Percentiles rank a stretch among this genome's conserved stretches.
These are phyloP conservation scores for Coniochaeta ligniaria DNA, from an alignment of 2,329 filamentous ascomycete genomes.

Conservation along the genomic window DNA sequence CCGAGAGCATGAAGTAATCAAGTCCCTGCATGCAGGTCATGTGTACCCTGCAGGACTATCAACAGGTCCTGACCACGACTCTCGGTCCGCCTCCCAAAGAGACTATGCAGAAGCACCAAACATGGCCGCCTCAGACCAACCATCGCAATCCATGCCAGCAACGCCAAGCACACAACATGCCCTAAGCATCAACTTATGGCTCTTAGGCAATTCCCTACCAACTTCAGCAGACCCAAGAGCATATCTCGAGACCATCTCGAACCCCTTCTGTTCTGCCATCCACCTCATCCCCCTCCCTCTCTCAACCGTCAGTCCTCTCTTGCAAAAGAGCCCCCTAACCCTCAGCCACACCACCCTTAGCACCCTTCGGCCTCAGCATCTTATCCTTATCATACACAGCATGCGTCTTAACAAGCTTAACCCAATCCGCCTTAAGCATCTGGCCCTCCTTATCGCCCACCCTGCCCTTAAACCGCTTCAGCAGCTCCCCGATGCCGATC, in stretches of 20 bases:
- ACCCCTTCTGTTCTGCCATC: background rate
- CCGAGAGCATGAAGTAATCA: background rate
- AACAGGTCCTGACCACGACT: background rate
- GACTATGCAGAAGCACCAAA: background rate
- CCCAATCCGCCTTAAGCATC: slow-evolving; percentile 48
- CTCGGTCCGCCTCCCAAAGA: background rate
- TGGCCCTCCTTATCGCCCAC: slow-evolving; percentile 43
- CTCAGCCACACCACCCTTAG: background rate
- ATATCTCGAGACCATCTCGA: too few species aligned
- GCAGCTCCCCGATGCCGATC: slow-evolving; percentile 36
- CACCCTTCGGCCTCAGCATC: slow-evolving; percentile 28
- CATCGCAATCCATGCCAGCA: background rate
- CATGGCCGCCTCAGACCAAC: background rate
- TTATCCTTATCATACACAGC: slow-evolving; percentile 49
- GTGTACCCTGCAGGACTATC: background rate
- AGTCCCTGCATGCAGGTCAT: background rate
- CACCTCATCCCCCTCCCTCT: too few species aligned
- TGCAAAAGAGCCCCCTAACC: background rate
- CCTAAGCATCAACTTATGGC: background rate
- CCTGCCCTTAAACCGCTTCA: slow-evolving; percentile 46
- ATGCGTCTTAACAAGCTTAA: slow-evolving; percentile 50
- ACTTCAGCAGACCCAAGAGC: too few species aligned
- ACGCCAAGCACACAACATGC: background rate
- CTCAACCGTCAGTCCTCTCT: too few species aligned
- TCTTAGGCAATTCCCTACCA: background rate